Base-by-base conservation (phyloP, 345 rosid species). In the Aquilaria sinensis region DNA sequence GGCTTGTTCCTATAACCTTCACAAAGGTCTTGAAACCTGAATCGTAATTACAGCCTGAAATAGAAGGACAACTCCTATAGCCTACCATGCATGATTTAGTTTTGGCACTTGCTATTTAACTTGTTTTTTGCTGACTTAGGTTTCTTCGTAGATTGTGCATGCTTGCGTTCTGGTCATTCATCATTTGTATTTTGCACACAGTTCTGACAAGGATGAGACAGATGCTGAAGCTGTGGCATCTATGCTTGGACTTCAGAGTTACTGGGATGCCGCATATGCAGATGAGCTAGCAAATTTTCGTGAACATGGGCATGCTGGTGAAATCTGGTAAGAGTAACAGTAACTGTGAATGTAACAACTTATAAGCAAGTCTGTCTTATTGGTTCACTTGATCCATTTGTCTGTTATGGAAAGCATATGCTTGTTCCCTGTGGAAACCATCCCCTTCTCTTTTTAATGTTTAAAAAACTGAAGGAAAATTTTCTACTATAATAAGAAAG, bases 271-370 rank as follows among this genome's bases (percentile, higher is more conserved):
- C 56, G 96, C 99, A 6, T 94, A 90, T 69, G 87, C 95, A 0
- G 97, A 85, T 66, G 99, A 94, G 81, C 78, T 94, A 67, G 67
- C 89, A 3, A 93, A 88, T 66, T 93, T 90, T 66, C 81, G 79
- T 64, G 97, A 88, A 74, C 98, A 90, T 73, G 98, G 98, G 53
- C 98, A 83, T 66, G 64, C 78, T 12, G 99, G 99, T 56, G 99
- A 94, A 90, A 86, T 90, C 72, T 94, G 99, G 99, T 94, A 69
- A 67, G 65, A 9, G 30, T 60, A 63, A 16, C 5, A 31, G 61
- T 50, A 12, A 58, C 32, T 47, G 15, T 53, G 31, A 9, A 12
- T 53, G 5, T 64, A 10, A n/a, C 46, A 37, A 23, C 43, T 37
- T 37, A 37, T 37, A 9, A 9, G 8, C 43, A 5, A 37, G 8